Evolutionary conservation across 306 rosid species (phyloP), one percentile per base, ranked within the genome.

Genomic region (Carpinus fangiana): DNA sequence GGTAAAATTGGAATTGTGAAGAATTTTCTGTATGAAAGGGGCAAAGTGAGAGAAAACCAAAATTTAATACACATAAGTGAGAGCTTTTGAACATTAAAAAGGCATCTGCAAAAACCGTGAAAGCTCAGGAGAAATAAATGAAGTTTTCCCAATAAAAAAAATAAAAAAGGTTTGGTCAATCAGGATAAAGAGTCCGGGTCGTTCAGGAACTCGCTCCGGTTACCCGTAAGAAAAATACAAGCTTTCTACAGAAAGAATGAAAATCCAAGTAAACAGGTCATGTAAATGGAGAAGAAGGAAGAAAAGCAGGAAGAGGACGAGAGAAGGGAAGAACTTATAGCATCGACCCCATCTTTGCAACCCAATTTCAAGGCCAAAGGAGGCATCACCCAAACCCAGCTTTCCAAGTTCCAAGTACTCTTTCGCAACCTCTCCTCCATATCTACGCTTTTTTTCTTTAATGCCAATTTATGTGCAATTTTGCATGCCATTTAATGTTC

Each of bases 301-400:
- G 64, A 21, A 62, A 78, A 71, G 17, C 72, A 4, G 18, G 82
- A 78, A 45, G 92, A 85, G 56, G 94, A 90, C 60, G 82, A 78
- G 12, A 82, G 84, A 81, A 87, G 89, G 69, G 97, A 92, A 82
- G 86, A 84, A 66, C 94, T 92, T 20, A 85, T 92, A 5, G 92
- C 93, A 20, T 90, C 91, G 2, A 9, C 89, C 6, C 86, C 87
- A 0, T 83, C 76, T 31, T 73, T 92, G 1, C 94, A 16, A 57
- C 88, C 91, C 56, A 79, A 84, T 90, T 92, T 88, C 86, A 81
- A 80, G 4, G 75, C 93, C 57, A 88, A 54, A 73, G 75, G 79
- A 84, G 89, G 86, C 64, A 16, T 92, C 11, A 79, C 87, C 18
- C 66, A 82, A 20, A 28, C 82, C 21, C 97, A 92, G 56, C 89